Percentiles rank a stretch among this genome's conserved stretches.
These are phyloP conservation scores for Pinus albicaulis DNA, from an alignment of 75 land plant genomes.

Conservation along the genomic window DNA sequence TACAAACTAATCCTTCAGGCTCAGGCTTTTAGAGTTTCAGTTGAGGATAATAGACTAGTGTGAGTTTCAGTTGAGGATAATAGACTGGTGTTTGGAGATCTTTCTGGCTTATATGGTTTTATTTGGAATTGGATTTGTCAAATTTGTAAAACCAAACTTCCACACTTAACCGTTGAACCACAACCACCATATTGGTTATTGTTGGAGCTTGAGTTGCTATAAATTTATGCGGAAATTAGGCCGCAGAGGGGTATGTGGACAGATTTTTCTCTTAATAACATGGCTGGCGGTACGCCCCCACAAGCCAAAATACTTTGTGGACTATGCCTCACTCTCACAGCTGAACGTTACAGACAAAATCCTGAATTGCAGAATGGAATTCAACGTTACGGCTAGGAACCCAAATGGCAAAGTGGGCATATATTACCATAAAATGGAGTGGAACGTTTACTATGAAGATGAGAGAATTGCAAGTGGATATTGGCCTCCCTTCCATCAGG, in stretches of 20 bases:
- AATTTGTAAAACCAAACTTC: too few relatives aligned
- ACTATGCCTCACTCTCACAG: slow-evolving; percentile 30
- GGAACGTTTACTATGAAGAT: slow-evolving; percentile 36
- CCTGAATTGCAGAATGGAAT: slow-evolving; percentile 42
- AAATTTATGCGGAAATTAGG: too few relatives aligned
- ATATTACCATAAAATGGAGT: slow-evolving; percentile 50
- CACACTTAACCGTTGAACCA: too few relatives aligned
- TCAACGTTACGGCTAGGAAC: slow-evolving; percentile 49
- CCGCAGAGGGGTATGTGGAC: background rate
- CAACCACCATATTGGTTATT: too few relatives aligned
- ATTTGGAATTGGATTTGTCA: too few relatives aligned
- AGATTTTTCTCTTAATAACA: slow-evolving; percentile 52
- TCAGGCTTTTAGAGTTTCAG: too few relatives aligned
- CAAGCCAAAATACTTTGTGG: slow-evolving; percentile 34
- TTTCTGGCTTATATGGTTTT: too few relatives aligned
- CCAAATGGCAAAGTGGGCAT: slow-evolving; percentile 64
- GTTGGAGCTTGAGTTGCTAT: too few relatives aligned
- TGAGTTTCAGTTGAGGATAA: too few relatives aligned
- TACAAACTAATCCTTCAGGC: too few relatives aligned
- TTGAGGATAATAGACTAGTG: too few relatives aligned
- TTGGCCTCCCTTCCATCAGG: slow-evolving; percentile 47
- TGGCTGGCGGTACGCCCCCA: slow-evolving; percentile 54
- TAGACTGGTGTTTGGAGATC: too few relatives aligned
- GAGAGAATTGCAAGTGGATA: slow-evolving; percentile 35
- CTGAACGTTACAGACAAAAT: slow-evolving; percentile 22